These are phyloP conservation scores for Cladosporium colombiae DNA, from an alignment of 2,329 filamentous ascomycete species.

Conservation along the genomic window DNA sequence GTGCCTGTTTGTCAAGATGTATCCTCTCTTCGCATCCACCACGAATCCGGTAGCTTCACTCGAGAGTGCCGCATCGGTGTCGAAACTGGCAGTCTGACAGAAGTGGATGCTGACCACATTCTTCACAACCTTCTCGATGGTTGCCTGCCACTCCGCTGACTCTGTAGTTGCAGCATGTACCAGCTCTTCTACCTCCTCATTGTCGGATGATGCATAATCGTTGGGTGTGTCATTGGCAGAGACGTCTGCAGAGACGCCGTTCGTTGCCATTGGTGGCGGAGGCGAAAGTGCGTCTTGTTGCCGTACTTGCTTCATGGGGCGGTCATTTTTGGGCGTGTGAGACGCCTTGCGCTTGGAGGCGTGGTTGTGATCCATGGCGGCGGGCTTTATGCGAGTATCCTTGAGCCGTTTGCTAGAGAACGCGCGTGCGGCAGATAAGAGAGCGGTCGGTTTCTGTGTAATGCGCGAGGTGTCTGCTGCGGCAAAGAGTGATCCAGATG, in stretches of 20 bases:
- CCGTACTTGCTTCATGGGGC: conserved; percentile 39
- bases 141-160: conserved; percentile 89
- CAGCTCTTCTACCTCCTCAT: conserved; percentile 48
- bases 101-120: conserved; percentile 99
- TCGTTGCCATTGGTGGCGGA: conserved; percentile 27
- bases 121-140: conserved; percentile 88
- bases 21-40: conserved; percentile 88
- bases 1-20: conserved; percentile 63
- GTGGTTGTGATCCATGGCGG: conserved; percentile 29
- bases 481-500: background rate
- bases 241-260: conserved; percentile 30
- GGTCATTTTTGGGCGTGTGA: conserved; percentile 33
- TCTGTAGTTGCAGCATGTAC: conserved; percentile 57
- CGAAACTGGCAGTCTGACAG: conserved; percentile 96
- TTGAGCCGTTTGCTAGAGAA: conserved; percentile 1
- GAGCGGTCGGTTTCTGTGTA: background rate
- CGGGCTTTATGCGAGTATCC: background rate
- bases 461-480: background rate
- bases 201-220: conserved; percentile 37
- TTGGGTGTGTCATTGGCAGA: conserved; percentile 38
- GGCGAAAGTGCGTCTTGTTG: conserved; percentile 28
- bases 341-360: conserved; percentile 42
- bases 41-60: conserved; percentile 98
- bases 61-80: conserved; percentile 90
- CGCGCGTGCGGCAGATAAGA: background rate